Evolutionary conservation across 352 stramenopile species (phyloP), one percentile per base, ranked within the genome.

Genomic region (Pythium dissimile): DNA sequence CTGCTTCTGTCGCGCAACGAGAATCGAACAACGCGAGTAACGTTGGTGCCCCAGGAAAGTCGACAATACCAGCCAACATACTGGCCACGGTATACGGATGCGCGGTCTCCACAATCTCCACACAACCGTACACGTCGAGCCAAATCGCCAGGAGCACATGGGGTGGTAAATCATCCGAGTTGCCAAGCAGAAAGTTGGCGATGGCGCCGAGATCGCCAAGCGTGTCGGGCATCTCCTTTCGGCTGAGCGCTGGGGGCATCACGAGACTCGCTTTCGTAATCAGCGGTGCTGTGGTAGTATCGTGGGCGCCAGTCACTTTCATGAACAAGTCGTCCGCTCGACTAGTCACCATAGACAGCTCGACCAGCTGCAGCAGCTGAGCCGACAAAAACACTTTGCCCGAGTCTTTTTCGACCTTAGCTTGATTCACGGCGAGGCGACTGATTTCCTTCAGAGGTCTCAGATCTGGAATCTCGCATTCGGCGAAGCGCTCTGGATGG

Each of bases 281-380:
- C 2, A 15, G 2, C 15, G 44, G n/a, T n/a, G 26, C 18, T 6
- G 31, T 15, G 2, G n/a, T 21, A 15, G 45, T 6, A 51, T 30
- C 12, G 0, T 16, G 20, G 1, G 27, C 21, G 0, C 16, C 13
- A n/a, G n/a, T n/a, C 26, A 23, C 10, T 20, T 42, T 47, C 21
- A 55, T 50, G 27, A 75, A 72, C 13, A 55, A 26, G n/a, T 66
- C 31, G 7, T 39, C 26, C 28, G 68, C 63, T 9, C 47, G 48
- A 8, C 57, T 55, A 1, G 68, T 84, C 37, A 86, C 72, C 41
- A 92, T 80, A 0, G 79, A 84, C 0, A 95, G 56, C 48, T 95
- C 86, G 10, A 95, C 73, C 5, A 95, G 56, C 54, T 94, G 80
- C 2, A 94, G 66, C 34, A 95, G 59, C 15, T 92, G 80, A 11